Evolutionary conservation across 768 basidiomycete genomes (phyloP).

Genomic region (Psilocybe sp.): DNA sequence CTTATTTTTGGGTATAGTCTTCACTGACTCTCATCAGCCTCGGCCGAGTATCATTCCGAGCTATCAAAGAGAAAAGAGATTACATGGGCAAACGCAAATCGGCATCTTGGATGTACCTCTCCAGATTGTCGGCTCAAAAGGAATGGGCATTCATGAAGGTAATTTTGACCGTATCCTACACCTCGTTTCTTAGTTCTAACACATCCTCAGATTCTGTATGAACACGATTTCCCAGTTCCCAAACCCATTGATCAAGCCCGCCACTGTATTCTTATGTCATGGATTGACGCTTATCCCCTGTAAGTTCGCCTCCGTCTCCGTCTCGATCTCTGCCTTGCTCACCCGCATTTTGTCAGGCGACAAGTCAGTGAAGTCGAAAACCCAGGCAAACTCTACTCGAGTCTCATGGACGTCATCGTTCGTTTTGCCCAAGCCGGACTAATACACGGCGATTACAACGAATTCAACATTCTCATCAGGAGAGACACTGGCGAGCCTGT

Average conservation of each 20-base stretch:
- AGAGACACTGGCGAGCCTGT: conserved; percentile 73
- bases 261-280: conserved; percentile 95
- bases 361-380: conserved; percentile 82
- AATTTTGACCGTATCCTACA: background rate
- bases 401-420: conserved; percentile 93
- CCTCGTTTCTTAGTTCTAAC: background rate
- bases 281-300: conserved; percentile 94
- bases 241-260: conserved; percentile 91
- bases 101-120: conserved; percentile 99
- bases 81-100: conserved; percentile 94
- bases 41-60: conserved; percentile 95
- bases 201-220: conserved; percentile 70
- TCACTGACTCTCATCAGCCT: conserved; percentile 47
- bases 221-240: conserved; percentile 92
- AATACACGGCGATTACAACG: conserved; percentile 99
- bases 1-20: background rate
- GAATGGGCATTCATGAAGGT: conserved; percentile 99
- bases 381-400: conserved; percentile 88
- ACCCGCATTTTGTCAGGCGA: conserved; percentile 50
- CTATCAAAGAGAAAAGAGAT: conserved; percentile 95
- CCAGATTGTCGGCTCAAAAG: conserved; percentile 91
- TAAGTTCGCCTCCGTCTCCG: conserved; percentile 35
- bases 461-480: conserved; percentile 96
- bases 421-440: conserved; percentile 90
- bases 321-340: conserved; percentile 1